These are phyloP conservation scores for Melocanna baccifera DNA, from an alignment of 176 grass and related monocot genomes.

Conservation along the genomic window DNA sequence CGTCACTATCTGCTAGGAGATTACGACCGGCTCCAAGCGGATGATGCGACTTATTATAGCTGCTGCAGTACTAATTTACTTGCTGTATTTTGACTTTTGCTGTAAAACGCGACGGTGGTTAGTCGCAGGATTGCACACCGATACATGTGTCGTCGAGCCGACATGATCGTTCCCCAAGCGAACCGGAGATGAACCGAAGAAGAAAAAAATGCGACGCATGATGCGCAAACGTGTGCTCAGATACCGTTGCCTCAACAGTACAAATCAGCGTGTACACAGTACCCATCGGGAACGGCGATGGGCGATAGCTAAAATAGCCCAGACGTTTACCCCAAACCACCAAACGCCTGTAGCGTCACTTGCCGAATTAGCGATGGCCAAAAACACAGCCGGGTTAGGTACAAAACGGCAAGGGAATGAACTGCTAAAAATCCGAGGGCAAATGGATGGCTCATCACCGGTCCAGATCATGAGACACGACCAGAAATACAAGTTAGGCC, in stretches of 20 bases:
- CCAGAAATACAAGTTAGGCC: neutral
- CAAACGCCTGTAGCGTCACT: neutral
- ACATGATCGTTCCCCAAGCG: neutral
- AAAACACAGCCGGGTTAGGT: neutral
- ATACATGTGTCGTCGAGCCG: neutral
- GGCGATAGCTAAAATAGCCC: neutral
- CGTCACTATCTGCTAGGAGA: neutral
- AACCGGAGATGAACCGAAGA: too few species aligned
- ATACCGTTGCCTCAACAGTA: neutral
- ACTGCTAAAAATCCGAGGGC: neutral
- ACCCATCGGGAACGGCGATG: neutral
- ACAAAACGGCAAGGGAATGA: neutral
- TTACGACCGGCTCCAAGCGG: neutral
- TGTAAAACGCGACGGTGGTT: neutral
- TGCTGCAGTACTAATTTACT: neutral
- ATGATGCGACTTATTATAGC: constrained; percentile 30
- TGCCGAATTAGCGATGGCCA: neutral
- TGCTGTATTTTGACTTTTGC: neutral
- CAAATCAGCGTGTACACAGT: neutral
- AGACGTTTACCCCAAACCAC: constrained; percentile 15
- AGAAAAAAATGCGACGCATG: neutral
- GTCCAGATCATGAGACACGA: neutral
- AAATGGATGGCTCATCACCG: neutral
- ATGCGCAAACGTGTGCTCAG: neutral
- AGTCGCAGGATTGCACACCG: neutral